These are phyloP conservation scores for Backusella australiensis DNA, from an alignment of 192 early-diverging fungal genomes.

Conservation along the genomic window DNA sequence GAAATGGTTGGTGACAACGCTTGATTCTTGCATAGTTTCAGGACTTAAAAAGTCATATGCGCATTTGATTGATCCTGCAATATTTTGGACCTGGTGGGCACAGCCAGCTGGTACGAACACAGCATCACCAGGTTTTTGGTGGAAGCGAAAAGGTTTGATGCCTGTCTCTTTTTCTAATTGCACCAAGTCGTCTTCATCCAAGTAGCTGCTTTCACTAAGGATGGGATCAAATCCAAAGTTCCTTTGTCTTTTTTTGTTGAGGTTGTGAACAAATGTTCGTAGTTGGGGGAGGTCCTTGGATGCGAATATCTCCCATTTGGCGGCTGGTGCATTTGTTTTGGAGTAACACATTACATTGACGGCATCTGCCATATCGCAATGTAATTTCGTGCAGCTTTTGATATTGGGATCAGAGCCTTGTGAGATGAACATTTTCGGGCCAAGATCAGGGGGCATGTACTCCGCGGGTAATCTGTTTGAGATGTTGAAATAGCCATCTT, in stretches of 20 bases:
- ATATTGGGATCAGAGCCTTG: conserved; percentile 38
- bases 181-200: conserved; percentile 42
- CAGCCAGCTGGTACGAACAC: conserved; percentile 79
- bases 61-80: conserved; percentile 60
- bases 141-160: conserved; percentile 53
- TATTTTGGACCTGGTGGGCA: conserved; percentile 74
- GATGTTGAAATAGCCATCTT: conserved; percentile 44
- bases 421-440: conserved; percentile 75
- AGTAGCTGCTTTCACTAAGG: conserved; percentile 66
- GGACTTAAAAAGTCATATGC: conserved; percentile 73
- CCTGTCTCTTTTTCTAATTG: conserved; percentile 40
- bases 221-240: conserved; percentile 37
- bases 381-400: neutral
- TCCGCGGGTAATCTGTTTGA: conserved; percentile 49
- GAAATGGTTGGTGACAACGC: conserved; percentile 36
- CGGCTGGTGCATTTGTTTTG: conserved; percentile 23
- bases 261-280: conserved; percentile 35
- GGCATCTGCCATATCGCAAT: conserved; percentile 79
- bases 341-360: conserved; percentile 61
- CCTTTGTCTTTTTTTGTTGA: conserved; percentile 28
- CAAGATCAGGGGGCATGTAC: conserved; percentile 65
- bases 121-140: conserved; percentile 70
- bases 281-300: conserved; percentile 23
- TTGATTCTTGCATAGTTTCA: conserved; percentile 50
- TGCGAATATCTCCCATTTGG: conserved; percentile 69